Conservation (phyloP, 176 grass and related monocot genomes). For the Elymus sibiricus region DNA sequence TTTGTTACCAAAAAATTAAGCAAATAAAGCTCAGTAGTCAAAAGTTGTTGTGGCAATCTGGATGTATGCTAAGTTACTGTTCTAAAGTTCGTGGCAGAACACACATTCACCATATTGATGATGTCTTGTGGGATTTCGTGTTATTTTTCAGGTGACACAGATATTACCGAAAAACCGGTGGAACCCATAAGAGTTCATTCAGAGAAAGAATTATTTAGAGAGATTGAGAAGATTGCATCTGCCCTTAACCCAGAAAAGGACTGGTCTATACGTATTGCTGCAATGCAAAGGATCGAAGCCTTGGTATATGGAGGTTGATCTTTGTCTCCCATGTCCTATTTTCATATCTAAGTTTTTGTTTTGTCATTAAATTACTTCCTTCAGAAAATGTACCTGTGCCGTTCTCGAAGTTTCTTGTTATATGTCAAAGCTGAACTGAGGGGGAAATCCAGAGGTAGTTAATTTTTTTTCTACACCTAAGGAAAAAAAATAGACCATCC, state of each 20-base stretch:
- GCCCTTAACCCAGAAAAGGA: slow-evolving; percentile 80
- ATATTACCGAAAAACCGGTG: slow-evolving; percentile 65
- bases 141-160: slow-evolving; percentile 54
- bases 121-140: not conserved
- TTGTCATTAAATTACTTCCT: slow-evolving; percentile 24
- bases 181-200: slow-evolving; percentile 77
- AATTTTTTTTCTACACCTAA: not conserved
- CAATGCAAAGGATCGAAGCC: slow-evolving; percentile 81
- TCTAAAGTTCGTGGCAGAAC: slow-evolving; percentile 14
- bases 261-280: slow-evolving; percentile 75
- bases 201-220: slow-evolving; percentile 77
- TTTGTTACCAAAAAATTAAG: not conserved
- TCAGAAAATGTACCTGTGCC: slow-evolving; percentile 2
- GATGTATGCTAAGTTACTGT: not conserved
- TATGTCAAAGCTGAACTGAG: slow-evolving; percentile 12
- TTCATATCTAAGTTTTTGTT: slow-evolving; percentile 4
- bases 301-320: slow-evolving; percentile 66
- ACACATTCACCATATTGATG: slow-evolving; percentile 14
- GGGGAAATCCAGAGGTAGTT: not conserved
- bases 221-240: slow-evolving; percentile 70
- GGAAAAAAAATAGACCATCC: not conserved
- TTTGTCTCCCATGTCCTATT: slow-evolving; percentile 9
- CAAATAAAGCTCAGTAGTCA: not conserved
- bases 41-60: not conserved
- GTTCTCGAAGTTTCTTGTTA: not conserved